Percentiles rank a stretch among this genome's conserved stretches.
phyloP scores from a whole-genome alignment of 139 green algal genomes.

The Marvania coccoides region DNA sequence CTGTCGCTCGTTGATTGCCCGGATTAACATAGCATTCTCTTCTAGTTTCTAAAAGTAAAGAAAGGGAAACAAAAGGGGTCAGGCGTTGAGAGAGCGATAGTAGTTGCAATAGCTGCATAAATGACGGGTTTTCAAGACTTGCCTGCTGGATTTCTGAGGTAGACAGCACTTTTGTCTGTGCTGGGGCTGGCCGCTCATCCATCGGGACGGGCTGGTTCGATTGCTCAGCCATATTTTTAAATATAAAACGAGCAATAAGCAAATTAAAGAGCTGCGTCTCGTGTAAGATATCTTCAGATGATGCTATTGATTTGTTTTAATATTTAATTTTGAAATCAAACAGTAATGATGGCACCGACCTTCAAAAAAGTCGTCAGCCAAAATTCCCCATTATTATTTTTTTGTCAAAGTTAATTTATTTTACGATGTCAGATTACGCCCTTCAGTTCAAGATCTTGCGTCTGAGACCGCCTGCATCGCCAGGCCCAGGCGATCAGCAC shows the following conservation, averaged over 20 bases:
- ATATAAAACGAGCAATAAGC: too few relatives aligned
- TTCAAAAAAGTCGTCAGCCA: not conserved
- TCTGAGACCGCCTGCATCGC: not conserved
- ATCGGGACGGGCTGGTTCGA: too few relatives aligned
- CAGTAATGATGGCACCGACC: too few relatives aligned
- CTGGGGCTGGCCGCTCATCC: not conserved
- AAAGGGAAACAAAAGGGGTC: not conserved
- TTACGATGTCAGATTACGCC: not conserved
- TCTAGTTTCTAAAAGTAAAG: slow-evolving; percentile 24
- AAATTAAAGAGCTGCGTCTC: too few relatives aligned
- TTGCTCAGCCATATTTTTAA: too few relatives aligned
- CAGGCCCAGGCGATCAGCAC: not conserved
- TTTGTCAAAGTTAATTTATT: too few relatives aligned
- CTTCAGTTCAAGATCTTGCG: not conserved
- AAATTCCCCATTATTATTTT: not conserved
- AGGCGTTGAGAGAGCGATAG: not conserved
- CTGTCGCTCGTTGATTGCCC: slow-evolving; percentile 8
- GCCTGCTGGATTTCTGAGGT: slow-evolving; percentile 16
- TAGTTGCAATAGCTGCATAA: not conserved
- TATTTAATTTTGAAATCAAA: too few relatives aligned
- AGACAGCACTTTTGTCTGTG: not conserved
- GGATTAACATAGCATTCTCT: slow-evolving; percentile 13
- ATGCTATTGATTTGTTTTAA: too few relatives aligned
- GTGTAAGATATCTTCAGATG: too few relatives aligned
- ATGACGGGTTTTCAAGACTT: not conserved